Evolutionary conservation across 192 early-diverging fungal genomes (phyloP).

Genomic region (Spizellomyces punctatus): DNA sequence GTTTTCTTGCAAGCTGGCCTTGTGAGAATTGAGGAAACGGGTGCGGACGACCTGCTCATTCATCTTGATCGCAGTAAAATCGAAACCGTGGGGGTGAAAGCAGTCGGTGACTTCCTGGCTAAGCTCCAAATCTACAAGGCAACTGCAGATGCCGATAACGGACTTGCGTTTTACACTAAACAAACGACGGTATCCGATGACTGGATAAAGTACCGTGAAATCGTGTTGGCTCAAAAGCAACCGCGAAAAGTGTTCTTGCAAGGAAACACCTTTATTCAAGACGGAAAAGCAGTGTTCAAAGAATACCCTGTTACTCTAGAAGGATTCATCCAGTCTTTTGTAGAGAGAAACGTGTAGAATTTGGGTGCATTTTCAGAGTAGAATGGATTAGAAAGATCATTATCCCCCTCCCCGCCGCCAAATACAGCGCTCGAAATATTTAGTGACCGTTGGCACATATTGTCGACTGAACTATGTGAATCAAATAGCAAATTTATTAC

Average conservation of each 20-base stretch:
- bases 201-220: slow-evolving; percentile 51
- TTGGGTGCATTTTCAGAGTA: too few species aligned
- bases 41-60: slow-evolving; percentile 42
- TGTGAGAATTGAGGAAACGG: slow-evolving; percentile 30
- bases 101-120: slow-evolving; percentile 55
- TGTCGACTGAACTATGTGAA: too few species aligned
- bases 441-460: too few species aligned
- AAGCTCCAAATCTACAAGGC: slow-evolving; percentile 66
- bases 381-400: too few species aligned
- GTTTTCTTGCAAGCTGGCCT: slow-evolving; percentile 51
- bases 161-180: slow-evolving; percentile 48
- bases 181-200: slow-evolving; percentile 54
- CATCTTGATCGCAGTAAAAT: slow-evolving; percentile 59
- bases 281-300: slow-evolving; percentile 47
- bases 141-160: slow-evolving; percentile 53
- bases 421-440: too few species aligned
- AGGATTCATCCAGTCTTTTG: slow-evolving; percentile 60
- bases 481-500: too few species aligned
- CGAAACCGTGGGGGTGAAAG: slow-evolving; percentile 46
- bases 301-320: slow-evolving; percentile 57
- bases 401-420: too few species aligned
- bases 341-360: slow-evolving; percentile 43
- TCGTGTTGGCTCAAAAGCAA: slow-evolving; percentile 54
- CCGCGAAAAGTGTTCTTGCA: slow-evolving; percentile 61
- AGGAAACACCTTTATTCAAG: slow-evolving; percentile 46